Conservation (phyloP, 805 yeast species). For the Helenozyma baotianmanensis region DNA sequence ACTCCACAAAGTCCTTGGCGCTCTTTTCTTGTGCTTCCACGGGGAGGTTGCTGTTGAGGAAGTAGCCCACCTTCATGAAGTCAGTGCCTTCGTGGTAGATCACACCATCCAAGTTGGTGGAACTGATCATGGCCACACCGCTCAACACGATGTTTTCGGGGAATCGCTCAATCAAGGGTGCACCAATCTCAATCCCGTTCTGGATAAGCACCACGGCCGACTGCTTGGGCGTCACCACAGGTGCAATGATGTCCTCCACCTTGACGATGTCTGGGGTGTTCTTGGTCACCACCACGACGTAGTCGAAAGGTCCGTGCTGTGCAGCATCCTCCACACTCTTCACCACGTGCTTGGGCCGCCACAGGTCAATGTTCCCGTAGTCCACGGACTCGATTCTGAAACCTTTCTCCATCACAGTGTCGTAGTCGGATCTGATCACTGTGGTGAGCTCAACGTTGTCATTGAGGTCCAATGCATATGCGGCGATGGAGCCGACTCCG, state of each 20-base stretch:
- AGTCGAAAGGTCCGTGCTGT: conserved; percentile 43
- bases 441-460: conserved; percentile 52
- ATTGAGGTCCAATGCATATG: conserved; percentile 51
- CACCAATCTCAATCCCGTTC: conserved; percentile 37
- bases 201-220: conserved; percentile 34
- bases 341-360: conserved; percentile 50
- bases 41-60: conserved; percentile 27
- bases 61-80: conserved; percentile 23
- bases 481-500: conserved; percentile 80
- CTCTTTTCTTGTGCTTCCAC: conserved; percentile 27
- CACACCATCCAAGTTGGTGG: conserved; percentile 24
- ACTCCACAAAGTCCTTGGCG: conserved; percentile 39
- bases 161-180: conserved; percentile 25
- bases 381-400: conserved; percentile 57
- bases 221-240: conserved; percentile 34
- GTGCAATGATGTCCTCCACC: conserved; percentile 47
- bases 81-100: conserved; percentile 28
- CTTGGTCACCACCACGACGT: conserved; percentile 56
- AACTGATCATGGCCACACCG: conserved; percentile 34
- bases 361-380: conserved; percentile 51
- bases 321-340: conserved; percentile 43
- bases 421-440: conserved; percentile 64
- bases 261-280: conserved; percentile 57
- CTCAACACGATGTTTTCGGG: conserved; percentile 32
- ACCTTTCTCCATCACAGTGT: conserved; percentile 47